Conservation (phyloP, 176 grass and related monocot genomes). For the Triticum urartu region DNA sequence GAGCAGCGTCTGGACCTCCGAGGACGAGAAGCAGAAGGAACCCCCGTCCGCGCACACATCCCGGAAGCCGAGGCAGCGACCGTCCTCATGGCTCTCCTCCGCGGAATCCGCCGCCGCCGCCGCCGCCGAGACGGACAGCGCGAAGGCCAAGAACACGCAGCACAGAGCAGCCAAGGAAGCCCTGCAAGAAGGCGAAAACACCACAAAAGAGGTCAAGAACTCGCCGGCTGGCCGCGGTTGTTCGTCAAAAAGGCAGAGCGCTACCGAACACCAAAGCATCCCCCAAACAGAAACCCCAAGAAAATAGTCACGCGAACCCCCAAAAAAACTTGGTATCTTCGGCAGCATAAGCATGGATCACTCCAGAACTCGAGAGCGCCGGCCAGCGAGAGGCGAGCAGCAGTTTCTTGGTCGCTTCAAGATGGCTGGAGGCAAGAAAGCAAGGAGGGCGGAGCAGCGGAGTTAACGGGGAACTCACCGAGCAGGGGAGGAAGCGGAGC, state of each 20-base stretch:
- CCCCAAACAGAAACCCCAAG: conserved; percentile 20
- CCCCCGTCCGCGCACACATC: conserved; percentile 46
- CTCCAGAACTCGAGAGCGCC: background rate
- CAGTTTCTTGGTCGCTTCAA: conserved; percentile 22
- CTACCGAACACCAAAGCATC: conserved; percentile 6
- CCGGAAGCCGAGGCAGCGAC: conserved; percentile 44
- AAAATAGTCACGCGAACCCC: background rate
- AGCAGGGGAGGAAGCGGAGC: conserved; percentile 7
- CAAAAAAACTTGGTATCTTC: background rate
- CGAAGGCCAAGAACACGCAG: conserved; percentile 25
- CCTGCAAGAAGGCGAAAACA: conserved; percentile 34
- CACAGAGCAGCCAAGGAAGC: conserved; percentile 28
- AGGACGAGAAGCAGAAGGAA: conserved; percentile 70
- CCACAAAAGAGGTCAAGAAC: conserved; percentile 29
- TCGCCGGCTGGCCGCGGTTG: background rate
- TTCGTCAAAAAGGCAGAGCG: conserved; percentile 31
- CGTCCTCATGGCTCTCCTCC: conserved; percentile 16
- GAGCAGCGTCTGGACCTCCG: conserved; percentile 37
- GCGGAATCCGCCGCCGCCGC: conserved; percentile 11
- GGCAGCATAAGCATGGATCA: conserved; percentile 27
- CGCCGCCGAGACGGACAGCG: conserved; percentile 17
- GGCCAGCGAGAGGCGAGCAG: background rate
- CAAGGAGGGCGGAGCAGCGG: background rate
- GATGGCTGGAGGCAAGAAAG: conserved; percentile 6
- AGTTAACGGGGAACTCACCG: conserved; percentile 23